Evolutionary conservation across 371 early-diverging fungal species (phyloP), one percentile per base, ranked within the genome.

Genomic region (Conidiobolus incongruus): DNA sequence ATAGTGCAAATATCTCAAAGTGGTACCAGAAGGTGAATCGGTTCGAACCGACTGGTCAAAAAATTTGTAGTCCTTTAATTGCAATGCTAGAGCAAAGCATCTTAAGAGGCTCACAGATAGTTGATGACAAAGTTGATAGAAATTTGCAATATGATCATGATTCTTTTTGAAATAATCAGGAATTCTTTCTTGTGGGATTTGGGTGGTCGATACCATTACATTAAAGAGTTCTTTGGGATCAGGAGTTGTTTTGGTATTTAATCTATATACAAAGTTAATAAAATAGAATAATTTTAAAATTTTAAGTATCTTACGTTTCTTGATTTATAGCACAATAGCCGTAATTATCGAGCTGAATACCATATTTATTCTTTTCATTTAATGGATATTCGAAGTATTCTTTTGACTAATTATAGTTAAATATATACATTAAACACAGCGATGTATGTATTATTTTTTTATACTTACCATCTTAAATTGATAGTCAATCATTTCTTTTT

Each of bases 61-160:
- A 22, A 7, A 40, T 16, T 40, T 19, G 7, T 8, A 28, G 28
- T 23, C 28, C n/a, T n/a, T n/a, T 28, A 40, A 28, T 2, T 30
- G 3, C n/a, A 40, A 17, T 4, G 40, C 11, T 13, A 30, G 29
- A 22, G 40, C 40, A 15, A 40, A 12, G 4, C 8, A 6, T n/a
- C 44, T 10, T 24, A 44, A n/a, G 12, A 35, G 13, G 2, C 13
- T 26, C 2, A 22, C 24, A 10, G 16, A 8, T 2, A 35, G 23
- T 6, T 44, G 8, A 20, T 44, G 35, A 35, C 44, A 44, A 28
- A 17, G 13, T 32, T 30, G n/a, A 15, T 42, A 21, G 24, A 42
- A n/a, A 8, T 8, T 12, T 10, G 4, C n/a, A 37, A 17, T 21
- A 37, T 20, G 6, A 1, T 11, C 6, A 17, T 17, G 4, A 20